phyloP scores from a whole-genome alignment of 163 green algal species.

The Chlorella variabilis region DNA sequence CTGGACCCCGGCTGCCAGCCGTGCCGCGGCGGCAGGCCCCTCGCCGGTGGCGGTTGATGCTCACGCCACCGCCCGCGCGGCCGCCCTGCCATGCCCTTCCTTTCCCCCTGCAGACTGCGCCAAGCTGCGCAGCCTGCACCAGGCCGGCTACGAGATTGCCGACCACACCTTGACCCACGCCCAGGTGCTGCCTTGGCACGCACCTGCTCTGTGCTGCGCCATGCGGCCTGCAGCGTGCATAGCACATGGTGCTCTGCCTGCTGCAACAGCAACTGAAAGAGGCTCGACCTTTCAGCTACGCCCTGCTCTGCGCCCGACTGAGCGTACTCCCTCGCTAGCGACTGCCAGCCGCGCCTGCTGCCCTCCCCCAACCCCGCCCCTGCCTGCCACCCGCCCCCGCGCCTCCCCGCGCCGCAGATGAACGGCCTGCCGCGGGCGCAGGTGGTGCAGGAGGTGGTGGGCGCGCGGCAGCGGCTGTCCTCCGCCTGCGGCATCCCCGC shows the following conservation, averaged over 20 bases:
- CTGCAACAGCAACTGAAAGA: too few relatives aligned
- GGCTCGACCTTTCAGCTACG: too few relatives aligned
- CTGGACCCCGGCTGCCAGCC: neutral
- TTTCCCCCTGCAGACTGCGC: neutral
- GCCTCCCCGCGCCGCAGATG: neutral
- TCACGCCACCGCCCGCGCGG: neutral
- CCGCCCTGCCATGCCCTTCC: neutral
- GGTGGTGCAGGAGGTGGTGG: constrained; percentile 11
- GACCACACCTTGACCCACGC: constrained; percentile 18
- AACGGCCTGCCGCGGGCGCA: neutral
- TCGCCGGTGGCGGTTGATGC: too few relatives aligned
- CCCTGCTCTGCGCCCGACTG: too few relatives aligned
- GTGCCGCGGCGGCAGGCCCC: too few relatives aligned
- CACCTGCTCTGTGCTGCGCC: too few relatives aligned
- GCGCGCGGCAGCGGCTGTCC: neutral
- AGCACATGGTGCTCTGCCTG: neutral
- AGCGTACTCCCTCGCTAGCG: too few relatives aligned
- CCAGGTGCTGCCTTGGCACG: neutral
- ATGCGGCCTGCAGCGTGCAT: too few relatives aligned
- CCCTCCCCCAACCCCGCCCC: neutral
- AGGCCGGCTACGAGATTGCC: constrained; percentile 12
- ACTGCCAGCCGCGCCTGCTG: neutral
- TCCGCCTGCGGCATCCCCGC: constrained; percentile 13
- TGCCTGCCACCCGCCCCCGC: neutral
- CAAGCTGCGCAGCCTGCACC: neutral